phyloP scores from a whole-genome alignment of 805 yeast species.

The Metschnikowia henanensis region DNA sequence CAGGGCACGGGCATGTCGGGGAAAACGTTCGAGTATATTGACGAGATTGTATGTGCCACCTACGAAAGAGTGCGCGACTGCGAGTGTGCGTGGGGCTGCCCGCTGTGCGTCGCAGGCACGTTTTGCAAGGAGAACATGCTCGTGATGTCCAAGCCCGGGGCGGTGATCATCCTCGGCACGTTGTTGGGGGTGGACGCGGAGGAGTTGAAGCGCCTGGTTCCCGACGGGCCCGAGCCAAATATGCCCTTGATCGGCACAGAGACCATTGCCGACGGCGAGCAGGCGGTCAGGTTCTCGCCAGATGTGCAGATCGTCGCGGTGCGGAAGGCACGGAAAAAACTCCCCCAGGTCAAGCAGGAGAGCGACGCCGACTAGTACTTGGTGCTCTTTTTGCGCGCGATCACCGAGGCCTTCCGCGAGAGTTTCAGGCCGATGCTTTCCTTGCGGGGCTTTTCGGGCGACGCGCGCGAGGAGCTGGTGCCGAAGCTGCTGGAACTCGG shows the following conservation, averaged over 20 bases:
- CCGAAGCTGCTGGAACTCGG: slow-evolving; percentile 12
- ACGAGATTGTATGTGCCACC: slow-evolving; percentile 62
- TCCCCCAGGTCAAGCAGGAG: background rate
- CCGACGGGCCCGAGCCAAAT: slow-evolving; percentile 74
- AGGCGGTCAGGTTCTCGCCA: slow-evolving; percentile 58
- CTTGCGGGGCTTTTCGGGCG: slow-evolving; percentile 15
- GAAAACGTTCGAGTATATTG: slow-evolving; percentile 78
- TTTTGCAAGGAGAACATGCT: slow-evolving; percentile 78
- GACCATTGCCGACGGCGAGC: slow-evolving; percentile 57
- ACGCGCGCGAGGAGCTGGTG: slow-evolving; percentile 4
- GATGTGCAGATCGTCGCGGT: slow-evolving; percentile 47
- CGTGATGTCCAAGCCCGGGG: slow-evolving; percentile 88
- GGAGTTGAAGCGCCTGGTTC: slow-evolving; percentile 42
- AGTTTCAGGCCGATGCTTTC: slow-evolving; percentile 33
- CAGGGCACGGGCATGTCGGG: slow-evolving; percentile 78
- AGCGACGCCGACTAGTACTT: slow-evolving; percentile 3
- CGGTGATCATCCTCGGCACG: slow-evolving; percentile 62
- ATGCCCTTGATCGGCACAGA: slow-evolving; percentile 71
- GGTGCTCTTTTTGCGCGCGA: slow-evolving; percentile 21
- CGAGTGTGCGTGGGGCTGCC: slow-evolving; percentile 75
- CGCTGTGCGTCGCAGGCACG: slow-evolving; percentile 81
- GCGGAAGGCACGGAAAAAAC: slow-evolving; percentile 11
- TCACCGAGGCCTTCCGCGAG: slow-evolving; percentile 35
- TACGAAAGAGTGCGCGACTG: slow-evolving; percentile 61
- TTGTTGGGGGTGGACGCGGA: slow-evolving; percentile 57